Conservation (phyloP, 495 filamentous ascomycete genomes). For the Neurospora tetrasperma region DNA sequence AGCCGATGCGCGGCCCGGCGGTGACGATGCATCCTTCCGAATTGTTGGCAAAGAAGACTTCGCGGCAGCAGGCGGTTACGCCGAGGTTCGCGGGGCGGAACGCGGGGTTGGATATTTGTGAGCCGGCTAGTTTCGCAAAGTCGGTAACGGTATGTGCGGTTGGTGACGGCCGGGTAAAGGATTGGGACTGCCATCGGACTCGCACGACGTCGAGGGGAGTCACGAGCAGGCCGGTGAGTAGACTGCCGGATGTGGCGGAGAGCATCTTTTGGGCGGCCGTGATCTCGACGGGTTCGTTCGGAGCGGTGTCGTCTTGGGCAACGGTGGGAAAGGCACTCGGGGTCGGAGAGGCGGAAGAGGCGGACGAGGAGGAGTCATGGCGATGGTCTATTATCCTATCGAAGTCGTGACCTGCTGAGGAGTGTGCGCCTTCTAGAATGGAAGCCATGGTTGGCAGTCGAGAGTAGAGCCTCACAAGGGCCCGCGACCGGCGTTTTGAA, state of each 20-base stretch:
- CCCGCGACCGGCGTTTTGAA: background rate
- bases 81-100: slow-evolving; percentile 72
- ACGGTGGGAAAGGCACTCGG: slow-evolving; percentile 6
- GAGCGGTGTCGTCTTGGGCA: slow-evolving; percentile 15
- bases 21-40: slow-evolving; percentile 60
- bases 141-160: slow-evolving; percentile 17
- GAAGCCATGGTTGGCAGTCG: slow-evolving; percentile 8
- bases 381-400: slow-evolving; percentile 10
- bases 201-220: slow-evolving; percentile 96
- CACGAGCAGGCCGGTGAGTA: slow-evolving; percentile 81
- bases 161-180: slow-evolving; percentile 31
- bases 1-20: slow-evolving; percentile 32
- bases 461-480: background rate
- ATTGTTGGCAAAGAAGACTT: slow-evolving; percentile 94
- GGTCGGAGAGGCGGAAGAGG: slow-evolving; percentile 18
- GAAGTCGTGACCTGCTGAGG: slow-evolving; percentile 9
- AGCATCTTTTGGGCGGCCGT: slow-evolving; percentile 84
- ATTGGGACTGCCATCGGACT: slow-evolving; percentile 83
- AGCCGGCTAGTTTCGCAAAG: slow-evolving; percentile 31
- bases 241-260: slow-evolving; percentile 80
- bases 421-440: slow-evolving; percentile 2
- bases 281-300: slow-evolving; percentile 45
- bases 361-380: background rate
- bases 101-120: slow-evolving; percentile 33
- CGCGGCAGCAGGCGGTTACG: slow-evolving; percentile 89